These are phyloP conservation scores for Closterium sp. DNA, from an alignment of 139 green algal genomes.

Conservation along the genomic window DNA sequence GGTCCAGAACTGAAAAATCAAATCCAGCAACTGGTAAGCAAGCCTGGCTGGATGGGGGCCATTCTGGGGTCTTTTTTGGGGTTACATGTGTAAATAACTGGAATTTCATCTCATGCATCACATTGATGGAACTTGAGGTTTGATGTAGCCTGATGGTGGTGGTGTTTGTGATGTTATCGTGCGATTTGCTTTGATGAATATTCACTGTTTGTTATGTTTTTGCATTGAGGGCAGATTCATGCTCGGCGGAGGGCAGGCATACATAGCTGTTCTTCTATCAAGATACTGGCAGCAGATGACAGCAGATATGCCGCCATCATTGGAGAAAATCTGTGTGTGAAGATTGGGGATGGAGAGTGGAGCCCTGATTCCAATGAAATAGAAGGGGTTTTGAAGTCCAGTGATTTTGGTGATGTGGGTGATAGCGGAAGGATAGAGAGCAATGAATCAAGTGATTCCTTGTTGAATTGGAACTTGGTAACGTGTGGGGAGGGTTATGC, in stretches of 20 bases:
- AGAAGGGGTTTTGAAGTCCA: too few relatives aligned
- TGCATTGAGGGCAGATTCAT: background rate
- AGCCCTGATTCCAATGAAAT: background rate
- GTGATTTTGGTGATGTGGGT: background rate
- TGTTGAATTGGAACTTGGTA: background rate
- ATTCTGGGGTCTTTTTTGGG: too few relatives aligned
- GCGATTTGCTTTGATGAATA: too few relatives aligned
- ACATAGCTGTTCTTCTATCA: background rate
- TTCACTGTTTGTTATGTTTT: background rate
- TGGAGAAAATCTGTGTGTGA: conserved; percentile 26
- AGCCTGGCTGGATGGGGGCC: too few relatives aligned
- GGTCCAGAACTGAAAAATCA: conserved; percentile 66
- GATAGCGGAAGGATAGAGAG: background rate
- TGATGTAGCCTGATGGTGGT: too few relatives aligned
- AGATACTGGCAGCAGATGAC: conserved; percentile 25
- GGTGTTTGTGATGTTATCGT: too few relatives aligned
- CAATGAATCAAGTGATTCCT: background rate
- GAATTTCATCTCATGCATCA: too few relatives aligned
- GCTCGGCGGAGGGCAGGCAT: conserved; percentile 55
- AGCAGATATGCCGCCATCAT: conserved; percentile 39
- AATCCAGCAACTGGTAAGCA: conserved; percentile 69
- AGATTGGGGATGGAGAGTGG: conserved; percentile 23
- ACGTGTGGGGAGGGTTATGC: background rate
- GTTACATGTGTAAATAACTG: too few relatives aligned
- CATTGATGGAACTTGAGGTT: too few relatives aligned